Evolutionary conservation across 208 protist species (phyloP).

Genomic region (Endotrypanum monterogeii): DNA sequence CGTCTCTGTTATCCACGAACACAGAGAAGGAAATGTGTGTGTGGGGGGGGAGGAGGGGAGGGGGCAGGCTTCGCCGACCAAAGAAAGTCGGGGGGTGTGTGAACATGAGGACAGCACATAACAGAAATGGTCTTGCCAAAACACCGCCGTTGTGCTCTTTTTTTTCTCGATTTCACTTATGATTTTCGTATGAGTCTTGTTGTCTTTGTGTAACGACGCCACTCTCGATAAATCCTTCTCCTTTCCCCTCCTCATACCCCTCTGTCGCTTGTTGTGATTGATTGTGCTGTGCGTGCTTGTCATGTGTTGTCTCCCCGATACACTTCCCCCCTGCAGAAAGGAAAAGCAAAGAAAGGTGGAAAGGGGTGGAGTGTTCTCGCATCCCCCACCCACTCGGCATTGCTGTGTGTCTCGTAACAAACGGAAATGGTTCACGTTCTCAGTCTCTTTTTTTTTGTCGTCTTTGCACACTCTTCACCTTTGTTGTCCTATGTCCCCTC

Average conservation of each 20-base stretch:
- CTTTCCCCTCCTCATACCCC: not conserved
- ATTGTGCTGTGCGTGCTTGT: not conserved
- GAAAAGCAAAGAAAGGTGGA: no score
- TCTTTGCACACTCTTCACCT: not conserved
- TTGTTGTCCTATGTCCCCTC: not conserved
- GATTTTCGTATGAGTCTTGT: not conserved
- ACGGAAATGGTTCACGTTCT: no score
- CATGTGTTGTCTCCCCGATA: not conserved
- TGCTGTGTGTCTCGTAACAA: not conserved
- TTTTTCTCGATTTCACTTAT: not conserved
- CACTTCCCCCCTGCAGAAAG: no score
- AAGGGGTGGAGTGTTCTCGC: no score
- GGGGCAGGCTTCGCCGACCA: no score
- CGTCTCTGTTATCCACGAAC: not conserved
- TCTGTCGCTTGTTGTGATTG: not conserved
- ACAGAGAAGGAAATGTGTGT: no score
- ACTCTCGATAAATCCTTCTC: no score
- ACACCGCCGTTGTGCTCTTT: not conserved
- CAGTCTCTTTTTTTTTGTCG: not conserved
- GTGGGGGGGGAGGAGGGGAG: no score
- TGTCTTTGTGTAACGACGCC: not conserved
- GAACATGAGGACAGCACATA: no score
- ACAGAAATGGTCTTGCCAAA: not conserved
- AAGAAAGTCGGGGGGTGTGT: not conserved
- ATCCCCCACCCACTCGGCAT: not conserved